A percentile compares a stretch with the other conserved stretches of the same genome.
Conservation (phyloP, 148 eudicot species). For the Amaranthus palmeri region DNA sequence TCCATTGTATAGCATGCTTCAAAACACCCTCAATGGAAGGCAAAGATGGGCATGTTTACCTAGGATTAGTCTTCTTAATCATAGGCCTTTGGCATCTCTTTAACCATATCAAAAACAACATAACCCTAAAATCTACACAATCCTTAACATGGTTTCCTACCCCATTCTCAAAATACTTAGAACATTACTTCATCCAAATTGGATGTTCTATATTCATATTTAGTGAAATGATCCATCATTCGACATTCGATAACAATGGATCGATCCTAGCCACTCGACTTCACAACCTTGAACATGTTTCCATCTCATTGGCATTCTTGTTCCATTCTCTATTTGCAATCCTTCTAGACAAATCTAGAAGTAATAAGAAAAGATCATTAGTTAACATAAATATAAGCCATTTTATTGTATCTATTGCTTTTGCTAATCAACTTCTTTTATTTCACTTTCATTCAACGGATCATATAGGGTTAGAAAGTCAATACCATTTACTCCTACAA, state of each 20-base stretch:
- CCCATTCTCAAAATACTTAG: constrained; percentile 28
- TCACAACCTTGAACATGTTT: constrained; percentile 35
- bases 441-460: constrained; percentile 49
- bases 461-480: constrained; percentile 42
- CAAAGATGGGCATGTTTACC: constrained; percentile 24
- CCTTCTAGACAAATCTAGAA: constrained; percentile 26
- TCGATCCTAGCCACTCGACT: constrained; percentile 30
- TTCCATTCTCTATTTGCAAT: constrained; percentile 30
- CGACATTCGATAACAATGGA: constrained; percentile 28
- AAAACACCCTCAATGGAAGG: constrained; percentile 21
- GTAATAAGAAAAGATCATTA: background rate
- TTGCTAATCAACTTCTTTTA: constrained; percentile 33
- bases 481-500: constrained; percentile 41
- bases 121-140: constrained; percentile 19
- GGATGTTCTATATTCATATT: constrained; percentile 30
- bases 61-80: constrained; percentile 24
- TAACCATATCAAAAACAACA: constrained; percentile 31
- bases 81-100: constrained; percentile 40
- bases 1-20: background rate
- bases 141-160: constrained; percentile 40
- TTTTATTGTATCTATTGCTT: constrained; percentile 29
- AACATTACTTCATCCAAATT: constrained; percentile 30
- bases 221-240: constrained; percentile 20
- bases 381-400: constrained; percentile 13
- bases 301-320: constrained; percentile 28